Evolutionary conservation across 2,329 filamentous ascomycete genomes (phyloP), one percentile per base, ranked within the genome.

Genomic region (Dryadomyces quercus-mongolicae): DNA sequence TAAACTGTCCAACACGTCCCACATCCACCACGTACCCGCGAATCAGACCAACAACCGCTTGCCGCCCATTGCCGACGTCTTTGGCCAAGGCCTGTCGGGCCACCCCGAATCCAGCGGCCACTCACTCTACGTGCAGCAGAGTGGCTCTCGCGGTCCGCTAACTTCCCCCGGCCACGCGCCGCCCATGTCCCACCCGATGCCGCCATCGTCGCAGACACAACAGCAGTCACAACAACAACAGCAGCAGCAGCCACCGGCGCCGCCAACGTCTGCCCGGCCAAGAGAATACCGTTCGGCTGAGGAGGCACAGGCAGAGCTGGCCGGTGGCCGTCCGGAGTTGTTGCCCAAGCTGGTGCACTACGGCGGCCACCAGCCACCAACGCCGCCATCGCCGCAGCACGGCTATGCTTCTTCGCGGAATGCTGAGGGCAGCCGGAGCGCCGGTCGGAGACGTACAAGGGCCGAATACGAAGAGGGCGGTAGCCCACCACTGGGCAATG

Each of bases 301-400:
- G 67, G 93, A 98, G 66, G 93, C 89, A 2, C 91, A 97, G 57
- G 87, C 88, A 55, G 88, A 93, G 59, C 71, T 98, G 58, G 85
- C 91, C 5, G 91, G 89, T 51, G 93, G 93, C n/a, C 82, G 93
- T 55, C 86, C 95, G 55, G 93, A 98, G 56, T 76, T 97, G 15
- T 75, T 96, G 51, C 93, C 93, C 21, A 93, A 92, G 69, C 82
- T 97, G 55, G 88, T 98, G 15, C 93, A 97, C 70, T 98, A 98
- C 67, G 89, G 87, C 43, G 89, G 90, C 49, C 89, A 94, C 65
- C 92, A 95, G 67, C 91, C 92, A 44, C 91, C 91, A 3, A 95
- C 91, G 2, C 91, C 92, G 40, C 90, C 90, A 5, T 94, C 89
- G 47, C 88, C 86, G 15, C 76, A 84, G 65, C 75, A 82, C 54